Evolutionary conservation across 208 protist genomes (phyloP), one percentile per base, ranked within the genome.

Genomic region (Wallacemonas sp.): DNA sequence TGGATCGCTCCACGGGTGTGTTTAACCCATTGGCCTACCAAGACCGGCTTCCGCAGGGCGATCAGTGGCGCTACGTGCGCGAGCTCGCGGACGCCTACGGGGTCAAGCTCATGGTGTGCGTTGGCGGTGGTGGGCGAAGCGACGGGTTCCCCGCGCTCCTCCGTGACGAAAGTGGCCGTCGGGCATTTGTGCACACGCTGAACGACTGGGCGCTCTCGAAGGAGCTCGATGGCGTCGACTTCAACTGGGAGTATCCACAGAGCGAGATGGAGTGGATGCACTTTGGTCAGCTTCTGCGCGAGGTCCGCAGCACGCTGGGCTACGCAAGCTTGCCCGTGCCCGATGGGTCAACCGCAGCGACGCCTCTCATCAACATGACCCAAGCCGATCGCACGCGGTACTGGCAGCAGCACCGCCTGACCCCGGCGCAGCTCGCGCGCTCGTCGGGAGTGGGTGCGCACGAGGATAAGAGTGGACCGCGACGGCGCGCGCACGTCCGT

Each of bases 191-290:
- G 1, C n/a, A 60, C 43, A 49, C 83, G n/a, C 43, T 90, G 21
- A 61, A 58, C 41, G 55, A 58, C 14, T 66, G 87, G 32, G n/a
- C 74, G 27, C 55, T 73, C 12, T 29, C 61, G 8, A 63, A 81
- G 11, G 48, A 61, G 19, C 63, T 93, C 9, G 80, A 93, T 57
- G 87, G 87, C 56, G 63, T 93, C 43, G 87, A 93, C 69, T 76
- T 85, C 76, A 88, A 93, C 67, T 93, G 83, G 87, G 83, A 90
- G 74, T 88, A 88, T 71, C 83, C 85, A 24, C 52, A 44, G 2
- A 71, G 34, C 5, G 64, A 61, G 44, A 72, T 47, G 23, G 80
- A 92, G 68, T 89, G 80, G 82, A n/a, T 33, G 3, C 27, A 56
- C 21, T 72, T 83, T 32, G 76, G 69, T 1, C 56, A 55, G 33